Base-by-base conservation (phyloP, 257 asterid species). In the Galeopsis tetrahit region DNA sequence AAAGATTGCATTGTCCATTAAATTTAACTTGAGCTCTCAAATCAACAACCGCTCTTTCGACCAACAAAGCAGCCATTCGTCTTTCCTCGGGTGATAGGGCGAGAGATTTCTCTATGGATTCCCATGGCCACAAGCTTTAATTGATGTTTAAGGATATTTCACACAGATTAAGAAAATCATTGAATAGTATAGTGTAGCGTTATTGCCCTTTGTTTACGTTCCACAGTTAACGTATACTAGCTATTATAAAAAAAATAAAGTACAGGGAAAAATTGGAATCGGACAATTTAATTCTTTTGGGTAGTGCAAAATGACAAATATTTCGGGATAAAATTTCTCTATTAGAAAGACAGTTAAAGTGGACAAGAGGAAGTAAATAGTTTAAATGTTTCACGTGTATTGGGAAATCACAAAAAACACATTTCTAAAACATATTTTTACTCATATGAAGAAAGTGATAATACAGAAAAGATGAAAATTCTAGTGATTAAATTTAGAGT, bases 1-100 rank as follows among this genome's bases (percentile, higher is more conserved):
- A 82, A 78, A 92, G 88, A 68, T 75, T 87, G 68, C 98, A 92
- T 3, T 79, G 91, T 35, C 98, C 98, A 78, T 92, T 92, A 46
- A 90, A 87, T 2, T 96, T 92, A 15, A 90, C 97, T 84, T 87
- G 98, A 82, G 91, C 82, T 80, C 82, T 84, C 42, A 92, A 86
- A 79, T 92, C 88, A 60, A 92, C 58, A 35, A 63, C 74, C 9
- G 97, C 87, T 77, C 96, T 85, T 79, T 92, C 97, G 1, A 90
- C 90, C 73, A 92, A 74, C 78, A 92, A 80, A 64, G 97, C 87
- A 69, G 98, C 96, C 96, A 88, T 90, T 46, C 85, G 89, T 72
- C 82, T 85, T 77, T 92, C 98, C 79, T 90, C 96, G 2, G 86
- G 75, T 31, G 95, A 85, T 21, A 90, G 66, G 34, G 86, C 77